phyloP scores from a whole-genome alignment of 1,284 basidiomycete species.

The Volvariella volvacea region DNA sequence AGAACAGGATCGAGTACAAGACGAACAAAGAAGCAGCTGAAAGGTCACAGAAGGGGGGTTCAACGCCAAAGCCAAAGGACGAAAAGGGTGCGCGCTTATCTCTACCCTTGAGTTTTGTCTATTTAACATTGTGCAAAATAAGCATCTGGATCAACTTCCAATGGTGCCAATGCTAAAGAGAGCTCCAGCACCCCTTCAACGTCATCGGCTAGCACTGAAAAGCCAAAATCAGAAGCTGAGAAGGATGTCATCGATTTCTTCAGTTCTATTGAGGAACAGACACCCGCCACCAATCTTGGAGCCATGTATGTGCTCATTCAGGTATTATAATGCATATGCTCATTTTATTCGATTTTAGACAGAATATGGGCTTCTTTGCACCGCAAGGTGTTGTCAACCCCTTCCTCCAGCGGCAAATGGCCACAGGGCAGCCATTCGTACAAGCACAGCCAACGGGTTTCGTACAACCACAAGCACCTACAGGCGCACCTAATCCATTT shows the following conservation, averaged over 20 bases:
- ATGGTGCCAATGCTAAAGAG: no score
- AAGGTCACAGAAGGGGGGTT: slow-evolving; percentile 16
- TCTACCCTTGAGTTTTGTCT: neutral
- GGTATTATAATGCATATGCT: slow-evolving; percentile 50
- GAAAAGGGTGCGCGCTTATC: slow-evolving; percentile 14
- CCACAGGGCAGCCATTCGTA: slow-evolving; percentile 35
- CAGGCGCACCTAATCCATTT: slow-evolving; percentile 37
- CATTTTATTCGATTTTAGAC: neutral
- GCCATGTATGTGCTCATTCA: neutral
- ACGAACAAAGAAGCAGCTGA: slow-evolving; percentile 78
- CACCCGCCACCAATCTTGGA: slow-evolving; percentile 40
- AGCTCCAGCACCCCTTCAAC: slow-evolving; percentile 17
- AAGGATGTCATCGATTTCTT: slow-evolving; percentile 83
- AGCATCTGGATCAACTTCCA: no score
- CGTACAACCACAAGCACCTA: slow-evolving; percentile 30
- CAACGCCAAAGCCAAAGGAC: slow-evolving; percentile 15
- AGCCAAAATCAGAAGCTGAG: slow-evolving; percentile 7
- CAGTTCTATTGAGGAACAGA: slow-evolving; percentile 80
- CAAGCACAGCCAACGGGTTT: slow-evolving; percentile 57
- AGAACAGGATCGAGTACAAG: slow-evolving; percentile 90
- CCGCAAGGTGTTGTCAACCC: slow-evolving; percentile 49
- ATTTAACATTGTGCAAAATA: no score
- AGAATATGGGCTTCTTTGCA: neutral
- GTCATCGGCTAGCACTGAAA: slow-evolving; percentile 13
- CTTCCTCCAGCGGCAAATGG: slow-evolving; percentile 52